A percentile compares a stretch with the other conserved stretches of the same genome.
phyloP scores from a whole-genome alignment of 371 early-diverging fungal species.

The Apophysomyces variabilis region DNA sequence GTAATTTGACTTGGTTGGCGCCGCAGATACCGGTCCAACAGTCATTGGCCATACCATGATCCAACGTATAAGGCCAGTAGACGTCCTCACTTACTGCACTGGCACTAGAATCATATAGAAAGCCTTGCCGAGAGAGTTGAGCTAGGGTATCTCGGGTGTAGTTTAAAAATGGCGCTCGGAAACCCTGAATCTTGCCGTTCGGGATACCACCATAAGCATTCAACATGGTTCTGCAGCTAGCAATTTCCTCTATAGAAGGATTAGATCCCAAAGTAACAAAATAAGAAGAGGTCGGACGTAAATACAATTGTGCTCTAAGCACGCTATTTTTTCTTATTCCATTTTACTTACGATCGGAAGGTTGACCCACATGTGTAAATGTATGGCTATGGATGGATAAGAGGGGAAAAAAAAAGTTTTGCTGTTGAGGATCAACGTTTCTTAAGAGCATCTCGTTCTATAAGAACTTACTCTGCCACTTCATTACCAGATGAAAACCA shows the following conservation, averaged over 20 bases:
- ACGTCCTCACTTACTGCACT: slow-evolving; percentile 52
- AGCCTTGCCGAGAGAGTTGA: slow-evolving; percentile 54
- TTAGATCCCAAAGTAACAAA: neutral
- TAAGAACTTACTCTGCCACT: slow-evolving; percentile 52
- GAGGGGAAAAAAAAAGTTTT: neutral
- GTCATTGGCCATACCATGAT: slow-evolving; percentile 71
- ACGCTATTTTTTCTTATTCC: neutral
- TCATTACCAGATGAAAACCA: slow-evolving; percentile 77
- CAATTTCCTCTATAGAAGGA: slow-evolving; percentile 49
- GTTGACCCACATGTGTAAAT: slow-evolving; percentile 62
- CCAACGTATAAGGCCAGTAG: slow-evolving; percentile 77
- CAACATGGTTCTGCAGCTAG: slow-evolving; percentile 52
- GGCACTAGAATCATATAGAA: slow-evolving; percentile 68
- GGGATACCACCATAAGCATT: slow-evolving; percentile 71
- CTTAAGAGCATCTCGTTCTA: neutral
- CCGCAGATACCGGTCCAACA: slow-evolving; percentile 64
- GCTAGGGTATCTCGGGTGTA: slow-evolving; percentile 59
- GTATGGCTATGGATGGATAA: slow-evolving; percentile 47
- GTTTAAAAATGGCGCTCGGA: slow-evolving; percentile 74
- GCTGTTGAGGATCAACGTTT: neutral
- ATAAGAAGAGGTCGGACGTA: neutral
- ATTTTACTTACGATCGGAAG: slow-evolving; percentile 40
- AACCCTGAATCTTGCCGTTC: slow-evolving; percentile 65
- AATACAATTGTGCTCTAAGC: neutral
- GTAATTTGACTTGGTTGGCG: slow-evolving; percentile 44